These are phyloP conservation scores for Bothriochloa decipiens DNA, from an alignment of 176 grass and related monocot species.

Conservation along the genomic window DNA sequence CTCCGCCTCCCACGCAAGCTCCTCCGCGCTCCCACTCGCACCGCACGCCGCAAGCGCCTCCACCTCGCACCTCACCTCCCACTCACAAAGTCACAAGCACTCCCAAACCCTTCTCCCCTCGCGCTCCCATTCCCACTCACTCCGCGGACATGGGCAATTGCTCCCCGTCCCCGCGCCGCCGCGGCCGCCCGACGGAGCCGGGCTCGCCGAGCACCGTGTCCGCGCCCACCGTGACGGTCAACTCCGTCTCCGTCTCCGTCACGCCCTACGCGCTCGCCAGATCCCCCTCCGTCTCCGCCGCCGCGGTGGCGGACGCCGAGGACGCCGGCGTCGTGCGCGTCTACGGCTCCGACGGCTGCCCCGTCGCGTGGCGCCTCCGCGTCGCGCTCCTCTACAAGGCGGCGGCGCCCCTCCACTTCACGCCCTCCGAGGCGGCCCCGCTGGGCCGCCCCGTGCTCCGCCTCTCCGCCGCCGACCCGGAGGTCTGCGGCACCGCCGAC, in stretches of 20 bases:
- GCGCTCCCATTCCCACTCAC: neutral
- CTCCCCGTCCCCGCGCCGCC: slow-evolving; percentile 64
- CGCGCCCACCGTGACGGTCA: neutral
- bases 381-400: slow-evolving; percentile 90
- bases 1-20: slow-evolving; percentile 23
- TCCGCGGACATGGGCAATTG: slow-evolving; percentile 51
- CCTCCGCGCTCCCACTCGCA: neutral
- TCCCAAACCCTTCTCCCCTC: slow-evolving; percentile 6
- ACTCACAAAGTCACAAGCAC: neutral
- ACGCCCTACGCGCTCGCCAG: slow-evolving; percentile 47
- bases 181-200: slow-evolving; percentile 29
- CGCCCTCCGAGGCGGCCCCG: slow-evolving; percentile 71
- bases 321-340: slow-evolving; percentile 58
- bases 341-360: slow-evolving; percentile 83
- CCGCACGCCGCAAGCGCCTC: neutral
- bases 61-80: neutral
- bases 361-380: slow-evolving; percentile 72
- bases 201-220: slow-evolving; percentile 30
- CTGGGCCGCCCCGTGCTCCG: slow-evolving; percentile 78
- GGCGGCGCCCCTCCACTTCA: slow-evolving; percentile 72
- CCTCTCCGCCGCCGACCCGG: slow-evolving; percentile 63
- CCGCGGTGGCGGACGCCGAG: slow-evolving; percentile 21
- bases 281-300: slow-evolving; percentile 47
- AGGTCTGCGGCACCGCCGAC: slow-evolving; percentile 56
- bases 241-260: neutral